Conservation (phyloP, 2,329 filamentous ascomycete species). For the Penicillium brasilianum region DNA sequence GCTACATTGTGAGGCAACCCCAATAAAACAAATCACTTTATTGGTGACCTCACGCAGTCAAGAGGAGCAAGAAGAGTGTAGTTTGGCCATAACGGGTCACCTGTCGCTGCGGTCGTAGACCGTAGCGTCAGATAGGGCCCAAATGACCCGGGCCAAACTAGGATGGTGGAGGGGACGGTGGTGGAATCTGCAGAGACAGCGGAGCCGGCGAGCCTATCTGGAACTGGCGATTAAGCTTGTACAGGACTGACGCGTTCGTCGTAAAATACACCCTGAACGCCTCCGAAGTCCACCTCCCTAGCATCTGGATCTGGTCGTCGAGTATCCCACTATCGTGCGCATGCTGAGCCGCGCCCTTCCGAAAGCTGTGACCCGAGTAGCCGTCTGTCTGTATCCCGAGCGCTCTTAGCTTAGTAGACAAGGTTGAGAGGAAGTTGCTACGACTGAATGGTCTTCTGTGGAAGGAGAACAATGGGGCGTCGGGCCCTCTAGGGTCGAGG, state of each 20-base stretch:
- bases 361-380: constrained; percentile 17
- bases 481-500: not conserved
- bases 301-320: constrained; percentile 15
- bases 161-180: constrained; percentile 21
- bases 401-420: not conserved
- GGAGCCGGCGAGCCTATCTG: constrained; percentile 14
- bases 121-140: constrained; percentile 16
- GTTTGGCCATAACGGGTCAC: constrained; percentile 19
- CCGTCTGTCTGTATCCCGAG: constrained; percentile 9
- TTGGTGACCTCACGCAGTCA: constrained; percentile 9
- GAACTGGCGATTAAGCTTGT: constrained; percentile 18
- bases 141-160: constrained; percentile 18
- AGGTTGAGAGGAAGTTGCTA: not conserved
- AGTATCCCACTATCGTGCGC: constrained; percentile 16
- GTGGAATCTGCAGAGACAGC: constrained; percentile 15
- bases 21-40: not conserved
- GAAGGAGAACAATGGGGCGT: not conserved
- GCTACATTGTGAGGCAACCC: no score
- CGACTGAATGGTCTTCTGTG: not conserved
- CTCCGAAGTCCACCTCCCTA: constrained; percentile 15
- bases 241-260: constrained; percentile 14
- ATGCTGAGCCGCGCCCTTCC: constrained; percentile 15
- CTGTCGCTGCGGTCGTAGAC: constrained; percentile 19
- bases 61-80: constrained; percentile 9
- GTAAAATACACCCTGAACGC: constrained; percentile 17